Evolutionary conservation across 495 filamentous ascomycete species (phyloP).

Genomic region (Articulospora tetracladia): DNA sequence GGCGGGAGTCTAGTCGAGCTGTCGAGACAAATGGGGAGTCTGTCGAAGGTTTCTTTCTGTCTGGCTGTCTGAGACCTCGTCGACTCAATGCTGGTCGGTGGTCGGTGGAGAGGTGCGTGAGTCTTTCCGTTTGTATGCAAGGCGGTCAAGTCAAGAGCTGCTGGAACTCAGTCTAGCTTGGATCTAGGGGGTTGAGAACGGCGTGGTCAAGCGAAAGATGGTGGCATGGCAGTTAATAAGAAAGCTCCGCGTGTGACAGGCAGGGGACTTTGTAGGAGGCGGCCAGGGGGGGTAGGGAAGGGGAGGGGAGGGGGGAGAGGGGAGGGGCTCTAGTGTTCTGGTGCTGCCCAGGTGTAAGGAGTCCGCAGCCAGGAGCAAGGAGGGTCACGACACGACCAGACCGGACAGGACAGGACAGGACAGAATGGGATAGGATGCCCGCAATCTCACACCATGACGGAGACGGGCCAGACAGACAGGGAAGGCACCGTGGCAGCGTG

Average conservation of each 20-base stretch:
- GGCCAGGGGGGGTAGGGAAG: background rate
- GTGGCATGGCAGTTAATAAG: slow-evolving; percentile 12
- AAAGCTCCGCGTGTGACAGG: slow-evolving; percentile 8
- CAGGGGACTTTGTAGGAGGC: background rate
- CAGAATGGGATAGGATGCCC: no score
- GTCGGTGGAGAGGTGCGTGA: background rate
- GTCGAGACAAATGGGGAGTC: background rate
- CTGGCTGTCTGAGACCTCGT: background rate
- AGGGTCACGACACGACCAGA: no score
- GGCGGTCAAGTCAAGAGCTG: background rate
- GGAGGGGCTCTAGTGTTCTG: background rate
- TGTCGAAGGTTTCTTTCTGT: background rate
- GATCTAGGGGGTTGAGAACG: slow-evolving; percentile 9
- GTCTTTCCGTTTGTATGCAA: background rate
- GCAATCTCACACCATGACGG: no score
- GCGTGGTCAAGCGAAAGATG: background rate
- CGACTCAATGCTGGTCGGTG: background rate
- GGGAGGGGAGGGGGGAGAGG: background rate
- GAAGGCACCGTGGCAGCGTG: no score
- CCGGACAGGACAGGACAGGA: no score
- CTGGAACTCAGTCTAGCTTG: no score
- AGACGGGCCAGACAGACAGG: no score
- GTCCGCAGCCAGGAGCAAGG: no score
- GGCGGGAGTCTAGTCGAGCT: background rate
- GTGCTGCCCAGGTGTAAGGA: background rate